Conservation (phyloP, 1,139 yeast genomes). For the Sugiyamaella sp. region DNA sequence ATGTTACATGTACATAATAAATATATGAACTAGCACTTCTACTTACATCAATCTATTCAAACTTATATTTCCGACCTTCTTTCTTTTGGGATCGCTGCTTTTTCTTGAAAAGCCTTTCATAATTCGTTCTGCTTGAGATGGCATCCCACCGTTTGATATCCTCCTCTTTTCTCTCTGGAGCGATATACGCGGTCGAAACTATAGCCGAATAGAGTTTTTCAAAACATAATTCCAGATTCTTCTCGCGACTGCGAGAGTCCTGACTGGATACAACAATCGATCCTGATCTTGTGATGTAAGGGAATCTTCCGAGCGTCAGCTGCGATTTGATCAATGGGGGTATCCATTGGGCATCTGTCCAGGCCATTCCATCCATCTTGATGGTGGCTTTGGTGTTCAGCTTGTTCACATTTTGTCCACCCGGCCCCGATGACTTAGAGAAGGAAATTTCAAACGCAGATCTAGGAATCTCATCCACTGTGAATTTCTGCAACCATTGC, state of each 20-base stretch:
- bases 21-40: no score
- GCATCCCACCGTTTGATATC: constrained; percentile 60
- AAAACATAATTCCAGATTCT: constrained; percentile 62
- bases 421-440: constrained; percentile 87
- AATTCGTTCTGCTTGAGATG: constrained; percentile 51
- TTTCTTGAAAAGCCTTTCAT: constrained; percentile 55
- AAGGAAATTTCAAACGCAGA: constrained; percentile 55
- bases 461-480: constrained; percentile 50
- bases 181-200: constrained; percentile 51
- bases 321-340: constrained; percentile 57
- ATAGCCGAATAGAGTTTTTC: constrained; percentile 60
- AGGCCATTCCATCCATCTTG: constrained; percentile 50
- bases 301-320: constrained; percentile 41
- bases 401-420: constrained; percentile 94
- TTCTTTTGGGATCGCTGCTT: constrained; percentile 59
- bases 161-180: constrained; percentile 53
- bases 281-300: constrained; percentile 62
- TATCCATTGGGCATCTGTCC: constrained; percentile 65
- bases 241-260: constrained; percentile 57
- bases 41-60: no score
- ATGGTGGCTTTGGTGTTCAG: constrained; percentile 69
- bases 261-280: constrained; percentile 65
- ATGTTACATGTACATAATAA: neutral
- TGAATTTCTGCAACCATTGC: constrained; percentile 51
- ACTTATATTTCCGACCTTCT: constrained; percentile 44